A percentile compares a stretch with the other conserved stretches of the same genome.
phyloP scores from a whole-genome alignment of 495 filamentous ascomycete genomes.

The Talaromyces stipitatus region DNA sequence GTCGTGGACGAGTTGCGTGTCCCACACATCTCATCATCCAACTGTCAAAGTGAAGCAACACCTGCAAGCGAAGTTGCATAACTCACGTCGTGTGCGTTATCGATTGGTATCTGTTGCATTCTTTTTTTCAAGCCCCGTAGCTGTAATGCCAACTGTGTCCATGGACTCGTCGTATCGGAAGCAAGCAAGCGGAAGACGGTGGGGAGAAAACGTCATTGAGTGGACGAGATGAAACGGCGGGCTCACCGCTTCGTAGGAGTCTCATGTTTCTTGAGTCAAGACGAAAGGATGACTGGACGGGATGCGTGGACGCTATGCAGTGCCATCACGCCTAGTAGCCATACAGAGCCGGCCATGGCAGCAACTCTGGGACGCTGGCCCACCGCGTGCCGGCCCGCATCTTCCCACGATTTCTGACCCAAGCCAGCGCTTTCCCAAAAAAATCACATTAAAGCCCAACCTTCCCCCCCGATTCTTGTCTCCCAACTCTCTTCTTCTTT shows the following conservation, averaged over 20 bases:
- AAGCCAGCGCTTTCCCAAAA: not conserved
- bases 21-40: not conserved
- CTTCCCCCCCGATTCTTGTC: constrained; percentile 5
- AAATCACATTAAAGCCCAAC: constrained; percentile 5
- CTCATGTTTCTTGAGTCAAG: not conserved
- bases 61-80: not conserved
- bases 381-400: constrained; percentile 6
- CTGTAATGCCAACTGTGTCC: constrained; percentile 5
- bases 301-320: not conserved
- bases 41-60: not conserved
- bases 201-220: not conserved
- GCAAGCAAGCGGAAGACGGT: not conserved
- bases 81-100: not conserved
- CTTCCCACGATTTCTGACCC: not conserved
- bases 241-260: constrained; percentile 2
- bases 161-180: not conserved
- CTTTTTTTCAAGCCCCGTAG: not conserved
- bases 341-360: not conserved
- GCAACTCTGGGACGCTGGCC: not conserved
- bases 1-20: not conserved
- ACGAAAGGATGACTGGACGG: not conserved
- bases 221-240: not conserved
- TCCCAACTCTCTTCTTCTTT: not conserved
- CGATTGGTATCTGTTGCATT: not conserved
- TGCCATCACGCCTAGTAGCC: not conserved